Evolutionary conservation across 441 rosid species (phyloP).

Genomic region (Croton laevigatus): DNA sequence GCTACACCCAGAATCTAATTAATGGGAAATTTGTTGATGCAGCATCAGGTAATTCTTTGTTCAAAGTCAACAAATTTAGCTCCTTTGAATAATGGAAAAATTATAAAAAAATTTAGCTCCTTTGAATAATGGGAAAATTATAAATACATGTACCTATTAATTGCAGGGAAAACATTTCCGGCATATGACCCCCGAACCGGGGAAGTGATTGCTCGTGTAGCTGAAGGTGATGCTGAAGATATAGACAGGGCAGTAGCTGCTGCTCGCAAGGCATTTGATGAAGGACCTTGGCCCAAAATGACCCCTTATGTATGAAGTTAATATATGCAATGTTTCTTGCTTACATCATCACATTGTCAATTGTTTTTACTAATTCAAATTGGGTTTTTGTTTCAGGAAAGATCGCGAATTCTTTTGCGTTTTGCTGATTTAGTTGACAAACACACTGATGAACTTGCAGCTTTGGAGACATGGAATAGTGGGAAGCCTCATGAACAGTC

Average conservation of each 20-base stretch:
- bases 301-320: constrained; percentile 45
- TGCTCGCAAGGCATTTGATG: constrained; percentile 73
- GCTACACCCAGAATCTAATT: constrained; percentile 59
- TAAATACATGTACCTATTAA: constrained; percentile 6
- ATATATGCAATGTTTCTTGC: not conserved
- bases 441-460: constrained; percentile 70
- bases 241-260: constrained; percentile 62
- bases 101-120: not conserved
- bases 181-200: constrained; percentile 57
- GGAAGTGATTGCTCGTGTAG: constrained; percentile 57
- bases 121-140: not conserved
- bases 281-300: constrained; percentile 82
- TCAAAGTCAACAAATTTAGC: too few species aligned
- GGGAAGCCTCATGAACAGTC: constrained; percentile 84
- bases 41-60: constrained; percentile 49
- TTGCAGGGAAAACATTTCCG: constrained; percentile 62
- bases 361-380: not conserved
- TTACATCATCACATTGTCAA: not conserved
- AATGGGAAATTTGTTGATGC: constrained; percentile 76
- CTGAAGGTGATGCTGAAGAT: constrained; percentile 72
- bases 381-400: constrained; percentile 50
- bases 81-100: not conserved
- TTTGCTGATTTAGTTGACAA: constrained; percentile 84
- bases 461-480: constrained; percentile 79
- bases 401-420: constrained; percentile 61